These are phyloP conservation scores for Puya raimondii DNA, from an alignment of 176 grass and related monocot genomes.

Conservation along the genomic window DNA sequence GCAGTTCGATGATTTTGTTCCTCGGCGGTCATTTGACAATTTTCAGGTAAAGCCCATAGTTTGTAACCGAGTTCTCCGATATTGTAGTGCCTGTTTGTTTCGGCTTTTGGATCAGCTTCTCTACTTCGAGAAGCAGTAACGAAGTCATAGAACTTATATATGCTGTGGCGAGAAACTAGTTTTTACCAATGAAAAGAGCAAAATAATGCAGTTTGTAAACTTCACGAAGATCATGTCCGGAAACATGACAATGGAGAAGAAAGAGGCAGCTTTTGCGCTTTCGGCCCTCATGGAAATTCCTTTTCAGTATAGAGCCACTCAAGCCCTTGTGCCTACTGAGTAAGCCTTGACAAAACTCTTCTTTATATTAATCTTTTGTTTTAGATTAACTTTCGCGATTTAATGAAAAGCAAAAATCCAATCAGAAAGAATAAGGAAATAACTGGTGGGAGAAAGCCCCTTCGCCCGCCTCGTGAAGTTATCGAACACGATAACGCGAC, in stretches of 20 bases:
- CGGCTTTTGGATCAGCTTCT: background rate
- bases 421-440: background rate
- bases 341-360: background rate
- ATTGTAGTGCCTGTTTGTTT: background rate
- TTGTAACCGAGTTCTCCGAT: background rate
- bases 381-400: background rate
- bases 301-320: slow-evolving; percentile 16
- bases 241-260: slow-evolving; percentile 7
- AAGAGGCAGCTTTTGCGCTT: slow-evolving; percentile 26
- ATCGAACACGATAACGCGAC: background rate
- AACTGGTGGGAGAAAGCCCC: background rate
- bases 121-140: no score
- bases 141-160: no score
- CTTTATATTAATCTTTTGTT: background rate
- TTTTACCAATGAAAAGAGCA: background rate
- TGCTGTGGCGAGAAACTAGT: no score
- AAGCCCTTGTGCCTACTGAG: background rate
- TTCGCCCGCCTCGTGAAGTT: background rate
- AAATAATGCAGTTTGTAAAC: slow-evolving; percentile 22
- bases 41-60: slow-evolving; percentile 16
- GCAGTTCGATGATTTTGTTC: slow-evolving; percentile 22
- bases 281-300: slow-evolving; percentile 28
- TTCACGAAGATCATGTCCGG: slow-evolving; percentile 25
- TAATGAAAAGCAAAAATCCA: background rate
- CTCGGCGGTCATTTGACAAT: slow-evolving; percentile 29